A percentile compares a stretch with the other conserved stretches of the same genome.
Evolutionary conservation across 805 yeast species (phyloP).

Genomic region (Yueomyces sp.): DNA sequence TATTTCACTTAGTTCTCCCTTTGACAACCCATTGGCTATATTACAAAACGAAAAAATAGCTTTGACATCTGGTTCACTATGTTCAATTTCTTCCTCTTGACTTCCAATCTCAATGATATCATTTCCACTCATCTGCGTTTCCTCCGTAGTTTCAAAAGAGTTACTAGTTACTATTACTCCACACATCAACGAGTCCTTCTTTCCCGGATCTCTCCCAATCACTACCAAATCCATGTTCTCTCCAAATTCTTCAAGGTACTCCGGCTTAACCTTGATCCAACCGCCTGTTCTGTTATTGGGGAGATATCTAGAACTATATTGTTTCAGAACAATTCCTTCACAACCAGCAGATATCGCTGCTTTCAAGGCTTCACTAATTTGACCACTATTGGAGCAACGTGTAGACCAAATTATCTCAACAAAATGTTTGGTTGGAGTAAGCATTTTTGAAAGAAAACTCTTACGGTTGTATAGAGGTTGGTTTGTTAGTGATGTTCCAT

Average conservation of each 20-base stretch:
- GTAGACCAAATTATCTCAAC: constrained; percentile 36
- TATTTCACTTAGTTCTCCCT: constrained; percentile 46
- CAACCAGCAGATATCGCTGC: constrained; percentile 47
- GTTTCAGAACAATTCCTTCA: constrained; percentile 77
- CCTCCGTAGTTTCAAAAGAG: constrained; percentile 12
- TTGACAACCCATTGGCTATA: constrained; percentile 75
- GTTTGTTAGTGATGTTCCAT: constrained; percentile 48
- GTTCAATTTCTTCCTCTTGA: background rate
- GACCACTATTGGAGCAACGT: constrained; percentile 32
- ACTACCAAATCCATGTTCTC: constrained; percentile 71
- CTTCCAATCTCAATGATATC: background rate
- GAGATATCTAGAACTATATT: constrained; percentile 41
- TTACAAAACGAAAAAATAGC: constrained; percentile 56
- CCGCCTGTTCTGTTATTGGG: constrained; percentile 45
- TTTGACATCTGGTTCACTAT: constrained; percentile 4
- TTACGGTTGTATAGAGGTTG: constrained; percentile 45
- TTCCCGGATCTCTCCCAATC: constrained; percentile 65
- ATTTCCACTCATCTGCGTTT: constrained; percentile 11
- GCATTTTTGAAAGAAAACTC: constrained; percentile 31
- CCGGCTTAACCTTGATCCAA: constrained; percentile 93
- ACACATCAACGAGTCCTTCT: constrained; percentile 57
- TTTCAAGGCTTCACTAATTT: constrained; percentile 42
- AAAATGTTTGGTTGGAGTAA: constrained; percentile 28
- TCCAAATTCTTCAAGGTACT: constrained; percentile 73
- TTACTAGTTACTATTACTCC: constrained; percentile 37